Conservation (phyloP, 1,139 yeast genomes). For the Hemisphaericaspora xylanilytica region DNA sequence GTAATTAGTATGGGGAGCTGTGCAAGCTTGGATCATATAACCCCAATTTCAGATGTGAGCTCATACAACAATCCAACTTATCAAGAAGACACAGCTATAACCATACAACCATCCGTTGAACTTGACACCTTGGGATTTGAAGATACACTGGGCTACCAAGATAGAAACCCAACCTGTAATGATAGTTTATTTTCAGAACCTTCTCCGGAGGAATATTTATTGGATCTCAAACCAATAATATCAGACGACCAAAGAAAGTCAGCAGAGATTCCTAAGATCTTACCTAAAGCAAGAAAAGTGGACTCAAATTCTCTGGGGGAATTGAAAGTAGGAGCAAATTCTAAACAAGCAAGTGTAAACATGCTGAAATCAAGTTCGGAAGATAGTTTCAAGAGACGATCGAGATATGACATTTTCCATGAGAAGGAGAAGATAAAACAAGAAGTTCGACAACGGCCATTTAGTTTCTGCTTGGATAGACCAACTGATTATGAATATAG, state of each 20-base stretch:
- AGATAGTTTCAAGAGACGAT: background rate
- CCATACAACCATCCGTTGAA: too few species aligned
- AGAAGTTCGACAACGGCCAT: conserved; percentile 29
- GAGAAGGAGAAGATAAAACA: conserved; percentile 6
- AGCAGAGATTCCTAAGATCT: background rate
- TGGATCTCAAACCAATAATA: too few species aligned
- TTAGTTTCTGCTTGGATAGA: conserved; percentile 33
- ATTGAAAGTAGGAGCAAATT: too few species aligned
- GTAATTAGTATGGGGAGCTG: too few species aligned
- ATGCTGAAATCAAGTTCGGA: background rate
- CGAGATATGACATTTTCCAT: background rate
- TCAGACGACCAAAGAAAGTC: background rate
- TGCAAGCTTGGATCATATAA: too few species aligned
- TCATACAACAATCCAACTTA: background rate
- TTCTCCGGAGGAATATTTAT: background rate
- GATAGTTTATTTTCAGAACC: background rate
- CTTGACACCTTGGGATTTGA: too few species aligned
- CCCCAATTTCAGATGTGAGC: too few species aligned
- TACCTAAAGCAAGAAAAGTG: background rate
- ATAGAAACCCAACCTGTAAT: background rate
- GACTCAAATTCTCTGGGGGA: background rate
- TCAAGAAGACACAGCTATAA: background rate
- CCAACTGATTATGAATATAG: conserved; percentile 32
- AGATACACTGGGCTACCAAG: too few species aligned
- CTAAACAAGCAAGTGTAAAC: too few species aligned